A percentile compares a stretch with the other conserved stretches of the same genome.
phyloP scores from a whole-genome alignment of 192 early-diverging fungal genomes.

The Podochytrium sp. region DNA sequence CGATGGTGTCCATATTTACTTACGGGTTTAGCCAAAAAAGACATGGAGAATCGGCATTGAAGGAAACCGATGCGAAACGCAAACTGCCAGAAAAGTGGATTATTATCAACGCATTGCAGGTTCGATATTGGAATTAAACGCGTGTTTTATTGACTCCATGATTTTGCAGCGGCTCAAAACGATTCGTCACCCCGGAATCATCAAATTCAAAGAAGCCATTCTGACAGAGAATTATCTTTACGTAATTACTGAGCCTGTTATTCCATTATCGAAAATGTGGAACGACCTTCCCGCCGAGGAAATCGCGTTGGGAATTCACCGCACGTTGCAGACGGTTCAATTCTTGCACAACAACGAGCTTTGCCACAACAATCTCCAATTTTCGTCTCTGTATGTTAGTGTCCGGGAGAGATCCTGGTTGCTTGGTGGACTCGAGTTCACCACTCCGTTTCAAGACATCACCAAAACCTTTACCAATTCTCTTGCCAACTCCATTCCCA shows the following conservation, averaged over 20 bases:
- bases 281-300: conserved; percentile 35
- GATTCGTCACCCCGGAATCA: conserved; percentile 43
- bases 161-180: conserved; percentile 25
- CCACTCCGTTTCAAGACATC: conserved; percentile 27
- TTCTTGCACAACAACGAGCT: conserved; percentile 43
- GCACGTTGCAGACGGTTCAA: conserved; percentile 35
- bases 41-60: not conserved
- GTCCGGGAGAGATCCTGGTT: conserved; percentile 33
- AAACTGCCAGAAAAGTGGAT: conserved; percentile 25
- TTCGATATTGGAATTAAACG: not conserved
- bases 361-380: conserved; percentile 47
- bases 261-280: conserved; percentile 28
- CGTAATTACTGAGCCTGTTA: conserved; percentile 42
- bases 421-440: conserved; percentile 43
- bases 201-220: conserved; percentile 34
- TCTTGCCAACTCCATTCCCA: conserved; percentile 16
- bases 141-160: not conserved
- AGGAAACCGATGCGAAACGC: not conserved
- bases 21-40: not conserved
- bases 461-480: conserved; percentile 8
- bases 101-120: conserved; percentile 28
- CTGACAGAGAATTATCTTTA: conserved; percentile 24
- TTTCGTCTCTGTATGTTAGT: conserved; percentile 39
- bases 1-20: conserved; percentile 19
- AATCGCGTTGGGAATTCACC: conserved; percentile 35